Evolutionary conservation across 768 basidiomycete species (phyloP).

Genomic region (Lactarius deliciosus): DNA sequence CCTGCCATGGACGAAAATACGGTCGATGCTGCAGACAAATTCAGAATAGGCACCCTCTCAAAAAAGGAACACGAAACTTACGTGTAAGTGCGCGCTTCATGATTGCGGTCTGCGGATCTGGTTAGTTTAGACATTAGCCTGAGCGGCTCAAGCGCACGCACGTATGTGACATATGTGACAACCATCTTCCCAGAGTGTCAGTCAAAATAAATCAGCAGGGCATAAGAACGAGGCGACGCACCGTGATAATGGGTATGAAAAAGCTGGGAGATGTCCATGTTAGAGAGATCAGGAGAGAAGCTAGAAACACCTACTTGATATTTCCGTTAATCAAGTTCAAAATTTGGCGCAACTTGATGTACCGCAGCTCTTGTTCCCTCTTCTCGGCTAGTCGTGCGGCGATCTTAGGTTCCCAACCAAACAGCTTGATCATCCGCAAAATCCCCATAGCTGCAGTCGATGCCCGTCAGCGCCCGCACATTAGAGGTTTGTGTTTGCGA

Average conservation of each 20-base stretch:
- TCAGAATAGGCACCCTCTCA: neutral
- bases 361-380: constrained; percentile 42
- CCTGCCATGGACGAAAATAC: constrained; percentile 36
- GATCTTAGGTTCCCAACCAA: constrained; percentile 59
- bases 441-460: constrained; percentile 36
- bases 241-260: constrained; percentile 42
- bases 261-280: constrained; percentile 31
- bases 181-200: constrained; percentile 33
- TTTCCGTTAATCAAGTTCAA: constrained; percentile 37
- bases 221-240: neutral
- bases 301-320: constrained; percentile 33
- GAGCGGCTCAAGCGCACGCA: constrained; percentile 1
- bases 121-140: neutral
- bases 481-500: no score
- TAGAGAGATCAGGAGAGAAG: neutral
- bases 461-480: constrained; percentile 12
- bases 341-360: constrained; percentile 39
- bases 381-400: constrained; percentile 36
- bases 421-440: constrained; percentile 55
- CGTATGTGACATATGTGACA: constrained; percentile 39
- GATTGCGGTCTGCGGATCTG: constrained; percentile 33
- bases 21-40: constrained; percentile 27
- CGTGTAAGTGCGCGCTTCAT: constrained; percentile 39
- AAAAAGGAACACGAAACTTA: neutral
- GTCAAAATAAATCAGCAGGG: neutral